phyloP scores from a whole-genome alignment of 2,329 filamentous ascomycete genomes.

The Lasiodiplodia sp. region DNA sequence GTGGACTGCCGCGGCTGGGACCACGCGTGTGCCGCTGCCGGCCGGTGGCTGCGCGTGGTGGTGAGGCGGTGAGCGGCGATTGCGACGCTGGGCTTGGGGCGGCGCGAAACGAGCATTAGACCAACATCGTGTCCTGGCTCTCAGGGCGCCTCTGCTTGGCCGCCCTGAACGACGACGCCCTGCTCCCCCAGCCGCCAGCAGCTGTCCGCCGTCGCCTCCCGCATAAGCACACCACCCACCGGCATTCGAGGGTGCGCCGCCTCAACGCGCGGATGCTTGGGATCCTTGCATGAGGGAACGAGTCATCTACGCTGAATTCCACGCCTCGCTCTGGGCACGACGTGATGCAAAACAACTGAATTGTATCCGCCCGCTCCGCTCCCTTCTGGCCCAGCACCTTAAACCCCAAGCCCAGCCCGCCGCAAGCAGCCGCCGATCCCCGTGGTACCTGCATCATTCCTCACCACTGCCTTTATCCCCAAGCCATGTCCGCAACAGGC shows the following conservation, averaged over 20 bases:
- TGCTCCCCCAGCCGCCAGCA: constrained; percentile 10
- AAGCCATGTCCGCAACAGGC: constrained; percentile 18
- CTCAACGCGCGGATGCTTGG: constrained; percentile 12
- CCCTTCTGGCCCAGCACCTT: constrained; percentile 6
- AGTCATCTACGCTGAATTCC: constrained; percentile 27
- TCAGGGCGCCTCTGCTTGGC: constrained; percentile 19
- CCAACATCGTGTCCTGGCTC: constrained; percentile 26
- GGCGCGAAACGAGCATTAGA: constrained; percentile 22
- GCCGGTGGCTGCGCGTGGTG: not conserved
- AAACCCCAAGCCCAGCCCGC: constrained; percentile 6
- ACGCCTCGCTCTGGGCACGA: constrained; percentile 17
- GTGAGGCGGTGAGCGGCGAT: constrained; percentile 26
- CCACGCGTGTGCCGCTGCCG: not conserved
- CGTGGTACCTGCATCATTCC: constrained; percentile 27
- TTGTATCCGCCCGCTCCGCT: constrained; percentile 13
- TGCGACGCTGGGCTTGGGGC: constrained; percentile 3
- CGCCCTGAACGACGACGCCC: constrained; percentile 22
- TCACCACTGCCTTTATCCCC: constrained; percentile 24
- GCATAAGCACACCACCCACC: constrained; percentile 1
- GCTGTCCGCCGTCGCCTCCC: not conserved
- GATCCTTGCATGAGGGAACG: constrained; percentile 26
- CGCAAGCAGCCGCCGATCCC: constrained; percentile 27
- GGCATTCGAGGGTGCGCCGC: constrained; percentile 24
- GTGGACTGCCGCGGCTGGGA: not conserved
- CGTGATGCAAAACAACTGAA: constrained; percentile 24